Base-by-base conservation (phyloP, 2,329 filamentous ascomycete species). In the Lizonia empirigonia region DNA sequence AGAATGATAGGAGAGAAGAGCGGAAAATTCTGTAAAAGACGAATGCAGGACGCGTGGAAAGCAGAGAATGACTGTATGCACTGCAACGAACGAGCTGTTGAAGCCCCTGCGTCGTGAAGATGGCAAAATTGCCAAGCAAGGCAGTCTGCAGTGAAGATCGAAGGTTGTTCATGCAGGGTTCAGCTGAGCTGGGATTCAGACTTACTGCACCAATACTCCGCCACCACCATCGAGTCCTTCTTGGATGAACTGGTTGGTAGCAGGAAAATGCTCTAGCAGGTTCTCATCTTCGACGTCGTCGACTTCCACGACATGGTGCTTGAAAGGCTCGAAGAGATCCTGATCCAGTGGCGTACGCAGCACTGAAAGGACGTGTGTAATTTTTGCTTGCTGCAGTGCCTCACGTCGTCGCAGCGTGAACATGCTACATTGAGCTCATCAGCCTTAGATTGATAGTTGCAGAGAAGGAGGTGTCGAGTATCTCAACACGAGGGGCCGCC, bases 231-330 rank as follows among this genome's bases (percentile, higher is more conserved):
- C 77, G 42, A 97, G 77, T 1, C 85, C 93, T 33, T 85, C 78
- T 63, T 93, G 85, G 62, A 97, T 96, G 74, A 96, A 99, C 38
- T 80, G 81, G 63, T 94, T 89, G 49, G 88, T 88, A 44, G 79
- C 79, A 6, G 91, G 85, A 55, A 97, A 87, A 72, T 95, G 86
- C 56, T 89, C 83, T 15, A 97, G 77, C 42, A 97, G 75, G 73
- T 99, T 90, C 62, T 92, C 87, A 67, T 97, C 91, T 16, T 93
- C 90, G 42, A 92, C 84, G 77, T 99, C 94, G 72, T 97, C 90
- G 34, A 97, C 85, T 59, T 95, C 88, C 58, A 97, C 88, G 54
- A 85, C 81, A 62, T 90, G 80, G 71, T 95, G 91, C 58, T 86
- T 77, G 70, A 86, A 91, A 33, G 81, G 78, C 57, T 82, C 79